Conservation (phyloP, 352 stramenopile genomes). For the Phytophthora sp. region DNA sequence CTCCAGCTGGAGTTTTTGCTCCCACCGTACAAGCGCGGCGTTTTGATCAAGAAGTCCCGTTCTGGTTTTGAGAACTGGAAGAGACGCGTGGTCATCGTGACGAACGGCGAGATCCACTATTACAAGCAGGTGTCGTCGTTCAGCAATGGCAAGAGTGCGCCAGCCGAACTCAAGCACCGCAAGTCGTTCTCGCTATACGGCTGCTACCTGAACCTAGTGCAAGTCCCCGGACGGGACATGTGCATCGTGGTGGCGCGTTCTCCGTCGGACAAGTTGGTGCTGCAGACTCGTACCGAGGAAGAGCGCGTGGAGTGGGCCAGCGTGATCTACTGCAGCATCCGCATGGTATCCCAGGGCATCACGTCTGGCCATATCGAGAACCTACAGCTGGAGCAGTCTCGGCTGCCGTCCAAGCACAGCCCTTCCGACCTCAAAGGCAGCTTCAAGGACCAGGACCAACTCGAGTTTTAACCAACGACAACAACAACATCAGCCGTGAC, state of each 20-base stretch:
- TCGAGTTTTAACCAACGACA: constrained; percentile 30
- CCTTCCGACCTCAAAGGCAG: constrained; percentile 33
- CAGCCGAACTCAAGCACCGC: constrained; percentile 71
- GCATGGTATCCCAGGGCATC: constrained; percentile 87
- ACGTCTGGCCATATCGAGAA: constrained; percentile 83
- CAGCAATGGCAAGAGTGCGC: constrained; percentile 34
- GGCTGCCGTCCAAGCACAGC: constrained; percentile 19
- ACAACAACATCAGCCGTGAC: too few relatives aligned
- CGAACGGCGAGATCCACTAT: constrained; percentile 84
- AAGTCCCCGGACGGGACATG: constrained; percentile 71
- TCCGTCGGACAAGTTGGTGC: constrained; percentile 84
- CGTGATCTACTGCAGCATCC: constrained; percentile 88
- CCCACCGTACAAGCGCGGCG: constrained; percentile 83
- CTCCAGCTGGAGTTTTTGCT: constrained; percentile 79
- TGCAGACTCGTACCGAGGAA: constrained; percentile 68
- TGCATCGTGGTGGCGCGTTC: constrained; percentile 87
- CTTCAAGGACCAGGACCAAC: constrained; percentile 34
- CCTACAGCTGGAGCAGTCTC: constrained; percentile 67
- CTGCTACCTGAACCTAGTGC: constrained; percentile 84
- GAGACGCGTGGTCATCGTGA: constrained; percentile 76
- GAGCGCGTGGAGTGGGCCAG: constrained; percentile 90
- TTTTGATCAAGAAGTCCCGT: constrained; percentile 86
- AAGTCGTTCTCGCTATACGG: constrained; percentile 86
- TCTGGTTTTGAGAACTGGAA: constrained; percentile 91
- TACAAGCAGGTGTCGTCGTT: constrained; percentile 69